Conservation (phyloP, 2,329 filamentous ascomycete genomes). For the Elsinoe batatas region DNA sequence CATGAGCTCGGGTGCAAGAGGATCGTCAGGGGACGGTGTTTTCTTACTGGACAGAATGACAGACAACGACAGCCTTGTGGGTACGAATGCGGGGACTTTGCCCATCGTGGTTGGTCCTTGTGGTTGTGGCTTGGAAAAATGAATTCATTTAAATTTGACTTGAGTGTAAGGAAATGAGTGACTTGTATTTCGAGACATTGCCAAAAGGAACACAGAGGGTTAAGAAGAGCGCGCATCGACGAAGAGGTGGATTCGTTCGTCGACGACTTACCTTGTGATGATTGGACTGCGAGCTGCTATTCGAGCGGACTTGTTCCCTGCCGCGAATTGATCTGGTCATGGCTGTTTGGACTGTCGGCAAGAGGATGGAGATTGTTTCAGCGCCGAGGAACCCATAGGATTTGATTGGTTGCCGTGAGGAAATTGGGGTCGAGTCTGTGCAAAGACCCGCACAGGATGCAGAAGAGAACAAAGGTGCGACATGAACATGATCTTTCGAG, state of each 20-base stretch:
- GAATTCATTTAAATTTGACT: constrained; percentile 11
- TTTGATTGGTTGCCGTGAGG: background rate
- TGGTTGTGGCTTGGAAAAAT: constrained; percentile 12
- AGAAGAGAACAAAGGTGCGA: background rate
- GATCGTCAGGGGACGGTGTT: constrained; percentile 6
- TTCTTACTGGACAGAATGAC: constrained; percentile 1
- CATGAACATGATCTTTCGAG: background rate
- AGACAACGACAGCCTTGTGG: constrained; percentile 7
- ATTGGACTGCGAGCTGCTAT: background rate
- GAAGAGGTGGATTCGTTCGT: background rate
- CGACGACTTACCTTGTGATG: constrained; percentile 4
- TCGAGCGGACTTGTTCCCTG: background rate
- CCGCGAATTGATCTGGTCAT: background rate
- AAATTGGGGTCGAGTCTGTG: background rate
- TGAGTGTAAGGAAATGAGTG: background rate
- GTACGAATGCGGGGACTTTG: background rate
- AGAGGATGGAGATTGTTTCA: constrained; percentile 1
- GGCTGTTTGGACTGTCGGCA: background rate
- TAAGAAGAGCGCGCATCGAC: background rate
- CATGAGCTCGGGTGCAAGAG: constrained; percentile 11
- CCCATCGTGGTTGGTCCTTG: constrained; percentile 4
- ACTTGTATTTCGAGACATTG: constrained; percentile 9
- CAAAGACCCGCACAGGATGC: background rate
- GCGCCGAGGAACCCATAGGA: background rate
- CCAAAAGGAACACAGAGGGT: background rate